Evolutionary conservation across 768 basidiomycete genomes (phyloP), one percentile per base, ranked within the genome.

Genomic region (Agaricus sinodeliciosus): DNA sequence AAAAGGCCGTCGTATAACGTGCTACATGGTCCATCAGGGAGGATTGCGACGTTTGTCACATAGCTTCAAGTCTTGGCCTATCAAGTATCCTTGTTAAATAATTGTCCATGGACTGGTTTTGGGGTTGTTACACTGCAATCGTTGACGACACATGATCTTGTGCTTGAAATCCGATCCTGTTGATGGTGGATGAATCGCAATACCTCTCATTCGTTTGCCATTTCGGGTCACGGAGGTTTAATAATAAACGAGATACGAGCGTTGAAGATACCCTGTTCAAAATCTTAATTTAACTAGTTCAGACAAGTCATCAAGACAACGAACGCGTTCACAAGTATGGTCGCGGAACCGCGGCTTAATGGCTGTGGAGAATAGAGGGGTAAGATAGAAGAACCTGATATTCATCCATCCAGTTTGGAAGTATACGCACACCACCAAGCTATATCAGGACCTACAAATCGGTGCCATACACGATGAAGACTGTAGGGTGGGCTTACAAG

Each of bases 261-360:
- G 8, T 44, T 11, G 43, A 44, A 3, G 43, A 44, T 13, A 44
- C 27, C 26, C 43, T 44, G 26, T 27, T n/a, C 8, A 5, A n/a
- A 44, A 28, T 9, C 37, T 34, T 22, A 37, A 41, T 7, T 15
- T 5, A 35, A 13, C 12, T n/a, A 16, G 7, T 11, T 31, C 31
- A 45, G 18, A 11, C 25, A 39, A 9, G 18, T 13, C 18, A 36
- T 22, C 4, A n/a, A 25, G 18, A 13, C 5, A 2, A 54, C 62
- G 35, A 47, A 68, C 65, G 66, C 55, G 47, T 67, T 68, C 4
- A 65, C 62, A 9, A 65, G 49, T 1, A 60, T 64, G 18, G 66
- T 62, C 13, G 55, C 58, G 2, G 57, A 19, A 7, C 64, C 65
- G 26, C 58, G 53, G 15, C 58, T 48, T 18, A 62, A 60, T 1